Evolutionary conservation across 352 stramenopile genomes (phyloP), one percentile per base, ranked within the genome.

Genomic region (Pythium biforme): DNA sequence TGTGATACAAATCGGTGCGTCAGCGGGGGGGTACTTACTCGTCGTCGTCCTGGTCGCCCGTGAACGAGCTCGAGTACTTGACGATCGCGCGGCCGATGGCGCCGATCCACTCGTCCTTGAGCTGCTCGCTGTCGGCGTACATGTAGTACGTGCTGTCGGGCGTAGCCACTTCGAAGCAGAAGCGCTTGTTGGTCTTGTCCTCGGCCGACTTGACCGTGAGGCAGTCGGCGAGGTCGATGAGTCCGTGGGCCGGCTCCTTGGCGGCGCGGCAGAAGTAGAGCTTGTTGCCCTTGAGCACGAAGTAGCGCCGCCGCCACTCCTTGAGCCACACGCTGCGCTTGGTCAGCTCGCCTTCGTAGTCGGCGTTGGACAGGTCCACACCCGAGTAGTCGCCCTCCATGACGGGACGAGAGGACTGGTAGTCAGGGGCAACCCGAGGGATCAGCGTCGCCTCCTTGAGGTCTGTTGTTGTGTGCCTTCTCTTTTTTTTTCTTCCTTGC

Each of bases 81-180:
- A 99, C 97, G 77, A 99, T 99, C 25, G 96, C 91, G 61, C 95
- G 94, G 46, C 97, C 97, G 48, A 99, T 98, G 48, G 93, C 93
- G 37, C 96, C 97, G 65, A 97, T 97, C 89, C 89, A 97, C 65
- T 96, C 87, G 75, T 97, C 86, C 76, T 96, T 97, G 45, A 94
- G 86, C 76, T 95, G 87, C 66, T 97, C 89, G 61, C 82, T 93
- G 69, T 96, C 86, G 27, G 89, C 89, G 75, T 94, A 95, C 86
- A 97, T 96, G 75, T 96, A 96, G 73, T 90, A 97, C 20, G 88
- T 94, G 17, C 78, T 86, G 66, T 96, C 83, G 22, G 86, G 83
- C 59, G 89, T 97, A 25, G 88, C 85, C 27, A 97, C 86, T 60
- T 97, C 89, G 40, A 97, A 94, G 73, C 86, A 95, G 72, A 88